Evolutionary conservation across 1,284 basidiomycete genomes (phyloP), one percentile per base, ranked within the genome.

Genomic region (Spongispora temasekensis): DNA sequence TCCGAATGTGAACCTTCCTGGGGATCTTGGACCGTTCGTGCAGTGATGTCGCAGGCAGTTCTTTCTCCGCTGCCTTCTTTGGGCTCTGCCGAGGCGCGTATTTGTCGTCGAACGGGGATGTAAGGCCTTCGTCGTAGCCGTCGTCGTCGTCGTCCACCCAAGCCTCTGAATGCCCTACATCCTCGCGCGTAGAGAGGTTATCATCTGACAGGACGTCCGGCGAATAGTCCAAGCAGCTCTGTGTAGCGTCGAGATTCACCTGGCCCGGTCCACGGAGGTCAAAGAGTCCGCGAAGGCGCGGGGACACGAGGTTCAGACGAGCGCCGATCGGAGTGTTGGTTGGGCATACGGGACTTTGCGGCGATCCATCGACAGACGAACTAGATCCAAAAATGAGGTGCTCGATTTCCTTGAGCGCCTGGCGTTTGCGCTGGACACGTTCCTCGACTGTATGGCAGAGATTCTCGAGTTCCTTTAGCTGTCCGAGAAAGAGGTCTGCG

Each of bases 221-320:
- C 28, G 69, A 73, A 51, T 75, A 72, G 32, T 72, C 73, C 2
- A 68, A 35, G 30, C 64, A 58, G 21, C 54, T 74, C 37, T 74
- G 73, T 17, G 55, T 61, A 8, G 63, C 53, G 48, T 73, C 63
- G 32, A 61, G 34, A 53, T 71, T 71, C 30, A 46, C 56, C 28
- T 62, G 64, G 5, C 72, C 69, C 2, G 71, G 71, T 21, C 72
- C 71, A 19, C 32, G 67, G 17, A 72, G 25, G 42, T 72, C 73
- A 35, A 75, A 75, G 56, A 72, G 68, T 15, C 73, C 72, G 12
- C 63, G 71, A 48, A 72, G 72, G 28, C 73, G 71, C 30, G 71
- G 72, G 8, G 72, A 64, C 15, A 62, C 37, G 15, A 55, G 27
- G n/a, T 54, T 55, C 23, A 66, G 31, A 21, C 65, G 67, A 53